A percentile compares a stretch with the other conserved stretches of the same genome.
phyloP scores from a whole-genome alignment of 306 rosid species.

The Potentilla sterilis region DNA sequence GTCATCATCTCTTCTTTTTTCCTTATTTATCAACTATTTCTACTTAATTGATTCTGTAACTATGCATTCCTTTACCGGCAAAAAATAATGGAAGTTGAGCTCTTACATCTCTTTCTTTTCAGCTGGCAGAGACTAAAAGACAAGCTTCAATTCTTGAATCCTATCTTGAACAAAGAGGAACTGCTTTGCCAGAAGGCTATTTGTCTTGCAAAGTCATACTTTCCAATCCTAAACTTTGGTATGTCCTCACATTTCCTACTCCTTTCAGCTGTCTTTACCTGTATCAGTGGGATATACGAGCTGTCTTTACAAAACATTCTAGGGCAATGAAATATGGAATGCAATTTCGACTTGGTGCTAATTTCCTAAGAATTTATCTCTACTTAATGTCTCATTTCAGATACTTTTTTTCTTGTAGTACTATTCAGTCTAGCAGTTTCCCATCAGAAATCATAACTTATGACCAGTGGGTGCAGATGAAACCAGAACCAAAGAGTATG shows the following conservation, averaged over 20 bases:
- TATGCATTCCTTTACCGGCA: neutral
- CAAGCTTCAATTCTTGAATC: constrained; percentile 75
- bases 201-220: constrained; percentile 77
- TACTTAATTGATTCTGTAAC: too few relatives aligned
- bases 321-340: neutral
- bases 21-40: neutral
- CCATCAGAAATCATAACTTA: constrained; percentile 73
- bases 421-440: constrained; percentile 47
- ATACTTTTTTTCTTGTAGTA: constrained; percentile 39
- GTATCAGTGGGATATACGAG: neutral
- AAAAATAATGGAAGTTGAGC: too few relatives aligned
- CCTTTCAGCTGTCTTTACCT: neutral
- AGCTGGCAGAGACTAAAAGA: constrained; percentile 67
- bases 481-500: constrained; percentile 55
- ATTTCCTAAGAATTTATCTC: neutral
- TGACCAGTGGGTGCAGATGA: constrained; percentile 69
- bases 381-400: constrained; percentile 11
- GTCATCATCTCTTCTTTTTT: constrained; percentile 12
- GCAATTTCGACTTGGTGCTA: neutral
- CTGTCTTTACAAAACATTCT: neutral
- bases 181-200: constrained; percentile 60
- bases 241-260: constrained; percentile 30
- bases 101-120: constrained; percentile 5
- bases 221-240: constrained; percentile 81
- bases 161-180: constrained; percentile 92